A percentile compares a stretch with the other conserved stretches of the same genome.
These are phyloP conservation scores for Blastobotrys raffinosifermentans DNA, from an alignment of 1,139 yeast species.

Conservation along the genomic window DNA sequence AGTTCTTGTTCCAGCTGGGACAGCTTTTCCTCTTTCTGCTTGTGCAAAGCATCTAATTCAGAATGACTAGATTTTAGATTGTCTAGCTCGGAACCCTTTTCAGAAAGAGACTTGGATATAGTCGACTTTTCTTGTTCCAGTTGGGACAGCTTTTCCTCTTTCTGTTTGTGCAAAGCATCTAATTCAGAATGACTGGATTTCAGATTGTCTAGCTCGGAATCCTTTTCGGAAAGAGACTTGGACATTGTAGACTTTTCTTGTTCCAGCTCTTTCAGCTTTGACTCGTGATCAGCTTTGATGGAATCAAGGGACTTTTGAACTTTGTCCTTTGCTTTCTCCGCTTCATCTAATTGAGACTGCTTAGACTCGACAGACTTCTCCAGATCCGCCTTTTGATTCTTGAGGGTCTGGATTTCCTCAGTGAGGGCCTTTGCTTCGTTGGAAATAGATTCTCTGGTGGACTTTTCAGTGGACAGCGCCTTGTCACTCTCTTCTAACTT, in stretches of 20 bases:
- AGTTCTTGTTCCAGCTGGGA: constrained; percentile 7
- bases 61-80: constrained; percentile 8
- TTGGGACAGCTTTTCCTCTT: constrained; percentile 7
- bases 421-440: no score
- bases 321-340: not conserved
- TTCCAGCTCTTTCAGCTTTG: constrained; percentile 4
- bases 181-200: constrained; percentile 12
- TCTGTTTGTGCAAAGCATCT: constrained; percentile 10
- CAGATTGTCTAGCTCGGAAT: constrained; percentile 3
- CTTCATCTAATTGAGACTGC: not conserved
- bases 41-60: constrained; percentile 13
- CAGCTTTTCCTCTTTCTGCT: constrained; percentile 8
- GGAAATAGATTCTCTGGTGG: no score
- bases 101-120: no score
- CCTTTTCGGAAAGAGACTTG: constrained; percentile 7
- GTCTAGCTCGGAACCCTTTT: no score
- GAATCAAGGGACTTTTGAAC: not conserved
- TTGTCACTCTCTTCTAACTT: no score
- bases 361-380: not conserved
- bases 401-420: no score
- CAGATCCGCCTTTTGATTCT: not conserved
- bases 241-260: constrained; percentile 7
- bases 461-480: no score
- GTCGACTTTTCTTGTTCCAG: constrained; percentile 9
- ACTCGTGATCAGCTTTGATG: not conserved